Percentiles rank a stretch among this genome's conserved stretches.
Conservation (phyloP, 164 flowering plant species). For the Umbellularia californica region DNA sequence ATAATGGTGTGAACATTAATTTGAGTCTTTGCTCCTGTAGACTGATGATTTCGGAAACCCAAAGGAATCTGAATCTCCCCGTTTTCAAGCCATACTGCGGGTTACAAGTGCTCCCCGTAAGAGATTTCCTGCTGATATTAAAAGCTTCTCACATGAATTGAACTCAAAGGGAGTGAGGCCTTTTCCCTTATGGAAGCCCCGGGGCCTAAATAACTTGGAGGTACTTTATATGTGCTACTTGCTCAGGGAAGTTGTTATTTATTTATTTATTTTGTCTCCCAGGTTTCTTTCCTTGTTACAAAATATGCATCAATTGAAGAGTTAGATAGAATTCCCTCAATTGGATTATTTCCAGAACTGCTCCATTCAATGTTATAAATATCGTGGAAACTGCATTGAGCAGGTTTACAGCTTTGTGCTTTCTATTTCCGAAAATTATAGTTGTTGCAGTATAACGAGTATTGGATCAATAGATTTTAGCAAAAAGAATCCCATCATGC, state of each 20-base stretch:
- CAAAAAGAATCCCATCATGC: not conserved
- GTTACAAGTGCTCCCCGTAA: slow-evolving; percentile 93
- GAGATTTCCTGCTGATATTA: slow-evolving; percentile 85
- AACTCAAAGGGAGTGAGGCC: slow-evolving; percentile 98
- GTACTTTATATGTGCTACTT: slow-evolving; percentile 30
- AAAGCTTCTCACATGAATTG: slow-evolving; percentile 97
- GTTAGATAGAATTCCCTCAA: not conserved
- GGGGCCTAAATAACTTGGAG: slow-evolving; percentile 88
- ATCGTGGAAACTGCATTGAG: not conserved
- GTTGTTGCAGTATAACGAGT: not conserved
- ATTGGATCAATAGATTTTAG: not conserved
- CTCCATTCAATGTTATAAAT: not conserved
- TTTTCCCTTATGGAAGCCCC: slow-evolving; percentile 97
- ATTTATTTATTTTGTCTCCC: not conserved
- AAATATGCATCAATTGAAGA: not conserved
- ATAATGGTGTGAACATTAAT: not conserved
- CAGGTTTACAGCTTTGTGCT: not conserved
- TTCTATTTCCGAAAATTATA: too few species aligned
- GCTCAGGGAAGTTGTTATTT: not conserved
- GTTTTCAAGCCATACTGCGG: slow-evolving; percentile 96
- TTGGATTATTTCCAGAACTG: not conserved
- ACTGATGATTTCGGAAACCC: slow-evolving; percentile 77
- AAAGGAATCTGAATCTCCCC: slow-evolving; percentile 99
- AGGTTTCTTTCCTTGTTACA: not conserved
- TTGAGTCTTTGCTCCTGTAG: slow-evolving; percentile 31